phyloP scores from a whole-genome alignment of 2,329 filamentous ascomycete genomes.

The Diaporthe nobilis region DNA sequence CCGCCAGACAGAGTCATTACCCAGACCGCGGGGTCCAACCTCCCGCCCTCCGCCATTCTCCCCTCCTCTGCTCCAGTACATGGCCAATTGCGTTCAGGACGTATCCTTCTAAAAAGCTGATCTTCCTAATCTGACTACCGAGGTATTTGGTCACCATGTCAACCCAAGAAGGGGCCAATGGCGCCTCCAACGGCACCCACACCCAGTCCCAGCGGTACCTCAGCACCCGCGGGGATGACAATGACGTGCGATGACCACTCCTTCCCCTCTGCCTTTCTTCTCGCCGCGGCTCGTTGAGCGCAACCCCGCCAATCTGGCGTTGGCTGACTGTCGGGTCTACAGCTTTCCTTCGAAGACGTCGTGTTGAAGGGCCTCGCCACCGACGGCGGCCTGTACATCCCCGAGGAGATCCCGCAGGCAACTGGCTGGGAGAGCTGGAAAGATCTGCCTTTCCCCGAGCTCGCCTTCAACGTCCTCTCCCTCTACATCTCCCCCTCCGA shows the following conservation, averaged over 20 bases:
- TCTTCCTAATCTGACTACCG: background rate
- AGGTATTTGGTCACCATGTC: conserved; percentile 53
- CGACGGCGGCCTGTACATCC: conserved; percentile 92
- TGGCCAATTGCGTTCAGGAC: conserved; percentile 6
- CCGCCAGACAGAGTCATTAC: conserved; percentile 5
- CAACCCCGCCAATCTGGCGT: background rate
- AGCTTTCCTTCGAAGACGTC: conserved; percentile 92
- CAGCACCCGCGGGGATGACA: conserved; percentile 66
- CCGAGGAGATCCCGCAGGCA: conserved; percentile 79
- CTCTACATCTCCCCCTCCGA: conserved; percentile 89
- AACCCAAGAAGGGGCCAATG: conserved; percentile 55
- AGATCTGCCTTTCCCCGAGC: conserved; percentile 82
- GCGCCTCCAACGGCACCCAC: conserved; percentile 54
- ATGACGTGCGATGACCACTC: conserved; percentile 55
- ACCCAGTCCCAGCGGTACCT: conserved; percentile 64
- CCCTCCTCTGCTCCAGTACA: background rate
- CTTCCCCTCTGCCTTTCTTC: conserved; percentile 27
- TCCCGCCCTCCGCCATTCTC: background rate
- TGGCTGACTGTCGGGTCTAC: background rate
- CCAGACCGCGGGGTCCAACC: conserved; percentile 18
- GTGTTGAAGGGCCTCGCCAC: conserved; percentile 89
- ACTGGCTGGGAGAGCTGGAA: conserved; percentile 75
- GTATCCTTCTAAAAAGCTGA: background rate
- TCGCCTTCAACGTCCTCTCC: conserved; percentile 87
- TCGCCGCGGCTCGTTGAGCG: background rate